Conservation (phyloP, 2,329 filamentous ascomycete species). For the Hypoxylon sp. region DNA sequence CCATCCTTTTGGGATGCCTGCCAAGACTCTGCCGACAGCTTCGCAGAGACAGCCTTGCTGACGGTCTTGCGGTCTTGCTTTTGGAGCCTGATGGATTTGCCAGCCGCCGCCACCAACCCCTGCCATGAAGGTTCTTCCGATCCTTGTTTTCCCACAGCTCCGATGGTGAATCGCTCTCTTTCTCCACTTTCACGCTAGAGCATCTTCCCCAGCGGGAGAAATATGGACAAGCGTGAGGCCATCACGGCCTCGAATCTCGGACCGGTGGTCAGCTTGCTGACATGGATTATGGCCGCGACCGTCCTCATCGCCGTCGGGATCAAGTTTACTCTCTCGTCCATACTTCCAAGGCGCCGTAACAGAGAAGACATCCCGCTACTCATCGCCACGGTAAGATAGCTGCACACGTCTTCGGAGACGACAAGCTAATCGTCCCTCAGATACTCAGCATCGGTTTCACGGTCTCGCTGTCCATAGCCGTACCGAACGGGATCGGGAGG, state of each 20-base stretch:
- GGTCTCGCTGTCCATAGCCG: conserved; percentile 25
- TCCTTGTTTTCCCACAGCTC: neutral
- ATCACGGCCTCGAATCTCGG: conserved; percentile 26
- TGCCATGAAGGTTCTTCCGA: neutral
- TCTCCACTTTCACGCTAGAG: conserved; percentile 1
- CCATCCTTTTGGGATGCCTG: neutral
- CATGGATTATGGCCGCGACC: conserved; percentile 27
- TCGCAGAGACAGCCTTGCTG: neutral
- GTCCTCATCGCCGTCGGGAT: conserved; percentile 26
- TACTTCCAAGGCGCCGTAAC: conserved; percentile 17
- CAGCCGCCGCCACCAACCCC: neutral
- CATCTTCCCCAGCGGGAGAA: neutral
- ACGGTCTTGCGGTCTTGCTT: no score
- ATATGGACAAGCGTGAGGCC: conserved; percentile 30
- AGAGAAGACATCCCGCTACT: conserved; percentile 22
- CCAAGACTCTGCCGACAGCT: neutral
- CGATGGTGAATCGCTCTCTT: neutral
- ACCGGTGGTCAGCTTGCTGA: conserved; percentile 27
- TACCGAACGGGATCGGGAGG: conserved; percentile 27
- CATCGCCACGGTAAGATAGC: conserved; percentile 20
- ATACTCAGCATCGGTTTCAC: conserved; percentile 29
- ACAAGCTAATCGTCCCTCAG: conserved; percentile 18
- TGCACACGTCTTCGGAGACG: neutral
- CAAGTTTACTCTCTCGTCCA: conserved; percentile 27
- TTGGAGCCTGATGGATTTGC: neutral